Percentiles rank a stretch among this genome's conserved stretches.
Evolutionary conservation across 495 filamentous ascomycete genomes (phyloP).

Genomic region (Daldinia decipiens): DNA sequence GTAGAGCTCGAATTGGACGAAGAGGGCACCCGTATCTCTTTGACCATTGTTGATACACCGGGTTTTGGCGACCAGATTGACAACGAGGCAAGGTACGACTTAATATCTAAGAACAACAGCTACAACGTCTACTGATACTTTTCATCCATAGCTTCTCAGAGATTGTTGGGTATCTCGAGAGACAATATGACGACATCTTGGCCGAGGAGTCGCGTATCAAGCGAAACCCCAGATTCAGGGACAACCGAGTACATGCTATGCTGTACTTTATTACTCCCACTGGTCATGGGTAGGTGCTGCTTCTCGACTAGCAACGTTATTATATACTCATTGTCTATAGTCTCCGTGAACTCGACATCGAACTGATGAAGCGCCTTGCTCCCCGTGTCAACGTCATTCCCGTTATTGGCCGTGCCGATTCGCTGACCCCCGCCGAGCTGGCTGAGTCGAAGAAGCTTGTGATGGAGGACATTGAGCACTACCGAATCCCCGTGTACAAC

Average conservation of each 20-base stretch:
- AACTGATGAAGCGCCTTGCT: conserved; percentile 98
- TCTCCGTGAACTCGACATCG: conserved; percentile 97
- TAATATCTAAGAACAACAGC: conserved; percentile 10
- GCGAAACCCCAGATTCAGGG: conserved; percentile 98
- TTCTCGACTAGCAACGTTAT: not conserved
- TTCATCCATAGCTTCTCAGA: conserved; percentile 80
- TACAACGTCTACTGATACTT: conserved; percentile 17
- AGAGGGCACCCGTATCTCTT: conserved; percentile 95
- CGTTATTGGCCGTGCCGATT: conserved; percentile 97
- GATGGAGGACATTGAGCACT: conserved; percentile 99
- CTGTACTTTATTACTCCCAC: conserved; percentile 99
- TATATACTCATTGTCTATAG: conserved; percentile 57
- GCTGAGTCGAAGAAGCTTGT: conserved; percentile 99
- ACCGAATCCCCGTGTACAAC: conserved; percentile 99
- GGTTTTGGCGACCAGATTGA: conserved; percentile 99
- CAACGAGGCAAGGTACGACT: conserved; percentile 91
- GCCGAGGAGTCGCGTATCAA: conserved; percentile 99
- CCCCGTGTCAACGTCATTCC: conserved; percentile 99
- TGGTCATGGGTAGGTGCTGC: conserved; percentile 79
- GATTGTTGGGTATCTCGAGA: conserved; percentile 96
- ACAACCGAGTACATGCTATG: conserved; percentile 97
- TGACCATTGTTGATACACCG: conserved; percentile 98
- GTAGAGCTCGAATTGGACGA: conserved; percentile 95
- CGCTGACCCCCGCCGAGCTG: conserved; percentile 93
- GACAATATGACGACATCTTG: conserved; percentile 99